A percentile compares a stretch with the other conserved stretches of the same genome.
Evolutionary conservation across 78 protist species (phyloP).

Genomic region (Dictyostelium firmibasis): DNA sequence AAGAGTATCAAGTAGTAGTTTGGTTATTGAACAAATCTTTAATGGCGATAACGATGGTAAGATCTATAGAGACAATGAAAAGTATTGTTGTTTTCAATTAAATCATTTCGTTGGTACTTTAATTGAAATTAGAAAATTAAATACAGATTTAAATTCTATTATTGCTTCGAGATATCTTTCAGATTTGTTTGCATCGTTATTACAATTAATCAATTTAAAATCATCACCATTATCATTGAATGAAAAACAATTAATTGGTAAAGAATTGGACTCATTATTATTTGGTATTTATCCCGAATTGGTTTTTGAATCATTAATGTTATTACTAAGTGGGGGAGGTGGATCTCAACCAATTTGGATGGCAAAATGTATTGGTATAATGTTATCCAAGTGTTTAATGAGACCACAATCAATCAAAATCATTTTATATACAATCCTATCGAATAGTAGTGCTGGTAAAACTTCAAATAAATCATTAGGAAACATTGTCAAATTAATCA

Average conservation of each 20-base stretch:
- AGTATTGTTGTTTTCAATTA: background rate
- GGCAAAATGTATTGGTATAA: slow-evolving; percentile 4
- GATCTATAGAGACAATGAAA: background rate
- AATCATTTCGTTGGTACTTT: background rate
- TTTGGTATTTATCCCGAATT: slow-evolving; percentile 55
- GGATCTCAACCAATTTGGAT: slow-evolving; percentile 27
- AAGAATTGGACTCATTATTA: slow-evolving; percentile 23
- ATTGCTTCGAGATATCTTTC: slow-evolving; percentile 33
- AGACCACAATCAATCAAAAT: slow-evolving; percentile 55
- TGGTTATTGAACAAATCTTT: background rate
- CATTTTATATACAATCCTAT: slow-evolving; percentile 3
- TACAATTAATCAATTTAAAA: slow-evolving; percentile 35
- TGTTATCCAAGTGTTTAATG: slow-evolving; percentile 61
- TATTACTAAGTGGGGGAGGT: background rate
- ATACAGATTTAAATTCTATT: slow-evolving; percentile 34
- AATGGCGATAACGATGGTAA: background rate
- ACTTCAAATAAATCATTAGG: background rate
- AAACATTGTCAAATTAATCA: background rate
- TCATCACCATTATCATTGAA: background rate
- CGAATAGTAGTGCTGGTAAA: background rate
- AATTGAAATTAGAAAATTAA: background rate
- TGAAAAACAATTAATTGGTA: background rate
- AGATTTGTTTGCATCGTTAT: slow-evolving; percentile 36
- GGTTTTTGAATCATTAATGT: slow-evolving; percentile 43
- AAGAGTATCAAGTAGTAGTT: slow-evolving; percentile 18